These are phyloP conservation scores for Blastomyces silverae DNA, from an alignment of 2,329 filamentous ascomycete species.

Conservation along the genomic window DNA sequence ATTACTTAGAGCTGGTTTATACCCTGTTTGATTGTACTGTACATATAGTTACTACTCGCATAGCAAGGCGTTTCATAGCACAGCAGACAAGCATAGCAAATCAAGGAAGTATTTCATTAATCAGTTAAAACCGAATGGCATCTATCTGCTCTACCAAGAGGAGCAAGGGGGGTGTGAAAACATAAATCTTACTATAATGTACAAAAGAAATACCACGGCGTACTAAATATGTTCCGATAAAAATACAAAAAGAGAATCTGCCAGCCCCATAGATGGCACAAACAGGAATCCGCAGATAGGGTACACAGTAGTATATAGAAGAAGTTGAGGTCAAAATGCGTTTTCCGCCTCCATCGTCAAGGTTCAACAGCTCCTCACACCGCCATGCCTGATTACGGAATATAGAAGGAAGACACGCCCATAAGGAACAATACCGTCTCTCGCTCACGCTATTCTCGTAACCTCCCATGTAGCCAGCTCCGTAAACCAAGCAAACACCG, in stretches of 20 bases:
- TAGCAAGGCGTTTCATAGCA: not conserved
- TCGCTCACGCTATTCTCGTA: not conserved
- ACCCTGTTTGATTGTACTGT: not conserved
- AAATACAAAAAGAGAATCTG: not conserved
- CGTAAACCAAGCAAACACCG: not conserved
- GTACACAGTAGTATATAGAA: not conserved
- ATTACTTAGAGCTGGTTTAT: slow-evolving; percentile 1
- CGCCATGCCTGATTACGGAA: not conserved
- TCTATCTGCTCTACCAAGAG: not conserved
- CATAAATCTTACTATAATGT: not conserved
- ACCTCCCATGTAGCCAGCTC: not conserved
- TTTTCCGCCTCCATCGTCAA: not conserved
- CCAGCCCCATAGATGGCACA: not conserved
- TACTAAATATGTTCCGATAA: not conserved
- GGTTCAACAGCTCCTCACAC: not conserved
- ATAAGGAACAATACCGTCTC: not conserved
- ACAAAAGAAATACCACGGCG: not conserved
- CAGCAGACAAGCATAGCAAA: not conserved
- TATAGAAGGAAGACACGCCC: not conserved
- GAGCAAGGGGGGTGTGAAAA: not conserved
- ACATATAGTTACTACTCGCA: slow-evolving; percentile 1
- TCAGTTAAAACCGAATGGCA: not conserved
- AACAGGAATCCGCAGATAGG: not conserved
- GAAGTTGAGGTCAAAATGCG: not conserved
- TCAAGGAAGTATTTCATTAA: not conserved